These are phyloP conservation scores for Rusavskia elegans DNA, from an alignment of 495 filamentous ascomycete genomes.

Conservation along the genomic window DNA sequence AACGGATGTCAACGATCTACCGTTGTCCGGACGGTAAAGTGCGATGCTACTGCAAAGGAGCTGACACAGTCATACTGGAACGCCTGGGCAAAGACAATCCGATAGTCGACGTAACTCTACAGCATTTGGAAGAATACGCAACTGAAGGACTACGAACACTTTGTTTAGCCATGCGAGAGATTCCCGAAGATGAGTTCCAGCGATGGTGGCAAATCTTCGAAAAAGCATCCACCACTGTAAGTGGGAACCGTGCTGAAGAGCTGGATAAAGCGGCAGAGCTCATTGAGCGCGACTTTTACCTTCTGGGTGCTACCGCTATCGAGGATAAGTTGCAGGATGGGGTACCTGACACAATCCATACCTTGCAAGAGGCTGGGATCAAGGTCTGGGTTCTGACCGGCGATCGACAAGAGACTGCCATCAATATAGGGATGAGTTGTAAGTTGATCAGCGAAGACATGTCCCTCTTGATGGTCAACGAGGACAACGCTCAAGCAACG, in stretches of 20 bases:
- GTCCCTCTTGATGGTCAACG: constrained; percentile 93
- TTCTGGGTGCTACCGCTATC: constrained; percentile 93
- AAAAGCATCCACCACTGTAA: constrained; percentile 77
- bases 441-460: constrained; percentile 98
- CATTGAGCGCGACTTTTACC: constrained; percentile 79
- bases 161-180: constrained; percentile 87
- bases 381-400: constrained; percentile 99
- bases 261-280: constrained; percentile 94
- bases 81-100: constrained; percentile 66
- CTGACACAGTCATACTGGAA: constrained; percentile 93
- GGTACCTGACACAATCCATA: constrained; percentile 97
- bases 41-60: constrained; percentile 86
- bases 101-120: constrained; percentile 69
- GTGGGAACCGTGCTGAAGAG: constrained; percentile 83
- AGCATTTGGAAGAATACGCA: constrained; percentile 95
- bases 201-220: constrained; percentile 83
- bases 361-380: constrained; percentile 89
- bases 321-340: constrained; percentile 96
- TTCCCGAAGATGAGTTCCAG: constrained; percentile 78
- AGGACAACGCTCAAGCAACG: constrained; percentile 60
- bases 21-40: constrained; percentile 94
- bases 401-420: constrained; percentile 96
- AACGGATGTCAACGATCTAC: constrained; percentile 95
- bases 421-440: constrained; percentile 99
- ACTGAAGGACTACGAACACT: constrained; percentile 90